A percentile compares a stretch with the other conserved stretches of the same genome.
These are phyloP conservation scores for Zasmidium cellare DNA, from an alignment of 2,329 filamentous ascomycete genomes.

Conservation along the genomic window DNA sequence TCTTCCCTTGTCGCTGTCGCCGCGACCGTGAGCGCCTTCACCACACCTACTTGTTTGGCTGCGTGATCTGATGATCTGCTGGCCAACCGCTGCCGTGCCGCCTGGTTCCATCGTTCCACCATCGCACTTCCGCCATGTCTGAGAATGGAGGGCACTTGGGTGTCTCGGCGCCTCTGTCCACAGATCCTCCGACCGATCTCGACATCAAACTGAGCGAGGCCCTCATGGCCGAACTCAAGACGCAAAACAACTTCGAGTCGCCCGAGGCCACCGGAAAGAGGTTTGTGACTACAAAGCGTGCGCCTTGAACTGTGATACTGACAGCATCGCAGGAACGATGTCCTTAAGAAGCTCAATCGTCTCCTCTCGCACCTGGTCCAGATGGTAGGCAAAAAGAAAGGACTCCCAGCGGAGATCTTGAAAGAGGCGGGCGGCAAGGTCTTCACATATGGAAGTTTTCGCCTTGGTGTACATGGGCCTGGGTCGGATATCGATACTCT, in stretches of 20 bases:
- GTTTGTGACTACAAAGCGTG: constrained; percentile 44
- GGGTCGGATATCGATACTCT: constrained; percentile 98
- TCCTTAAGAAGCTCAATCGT: constrained; percentile 73
- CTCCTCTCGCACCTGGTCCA: constrained; percentile 87
- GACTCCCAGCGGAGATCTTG: constrained; percentile 72
- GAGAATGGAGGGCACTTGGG: constrained; percentile 18
- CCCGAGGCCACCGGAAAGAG: constrained; percentile 80
- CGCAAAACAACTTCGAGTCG: constrained; percentile 88
- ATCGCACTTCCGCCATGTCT: constrained; percentile 12
- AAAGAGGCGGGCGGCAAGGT: constrained; percentile 87
- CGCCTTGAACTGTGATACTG: constrained; percentile 10
- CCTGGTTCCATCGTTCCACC: constrained; percentile 5
- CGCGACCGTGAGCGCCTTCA: neutral
- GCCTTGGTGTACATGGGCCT: constrained; percentile 88
- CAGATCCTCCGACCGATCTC: constrained; percentile 69
- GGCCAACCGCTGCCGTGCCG: neutral
- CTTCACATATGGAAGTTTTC: constrained; percentile 94
- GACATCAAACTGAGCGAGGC: constrained; percentile 77
- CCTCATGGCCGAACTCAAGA: constrained; percentile 79
- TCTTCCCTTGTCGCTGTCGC: neutral
- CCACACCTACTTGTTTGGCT: neutral
- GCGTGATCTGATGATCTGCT: neutral
- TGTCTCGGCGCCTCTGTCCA: constrained; percentile 65
- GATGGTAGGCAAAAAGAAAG: constrained; percentile 72
- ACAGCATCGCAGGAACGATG: constrained; percentile 58